phyloP scores from a whole-genome alignment of 2,329 filamentous ascomycete genomes.

The Ambrosiella cleistominuta region DNA sequence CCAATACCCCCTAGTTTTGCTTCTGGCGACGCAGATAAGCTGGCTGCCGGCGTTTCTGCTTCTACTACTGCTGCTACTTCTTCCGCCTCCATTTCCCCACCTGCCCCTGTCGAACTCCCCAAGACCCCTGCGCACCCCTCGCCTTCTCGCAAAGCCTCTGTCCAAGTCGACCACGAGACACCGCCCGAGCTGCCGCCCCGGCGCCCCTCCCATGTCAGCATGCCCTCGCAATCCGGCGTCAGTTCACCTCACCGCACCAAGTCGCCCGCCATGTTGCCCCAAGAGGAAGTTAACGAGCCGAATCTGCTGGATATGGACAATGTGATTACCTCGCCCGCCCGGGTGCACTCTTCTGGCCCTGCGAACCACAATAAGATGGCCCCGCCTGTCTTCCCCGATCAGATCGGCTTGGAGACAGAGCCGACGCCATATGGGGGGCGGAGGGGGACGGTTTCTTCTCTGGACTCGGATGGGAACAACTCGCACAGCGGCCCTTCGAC shows the following conservation, averaged over 20 bases:
- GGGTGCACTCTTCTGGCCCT: not conserved
- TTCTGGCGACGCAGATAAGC: not conserved
- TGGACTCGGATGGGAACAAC: slow-evolving; percentile 7
- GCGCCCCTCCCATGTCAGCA: not conserved
- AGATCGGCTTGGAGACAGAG: slow-evolving; percentile 10
- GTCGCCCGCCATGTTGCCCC: not conserved
- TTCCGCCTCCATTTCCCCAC: not conserved
- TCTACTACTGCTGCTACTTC: not conserved
- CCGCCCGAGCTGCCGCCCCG: not conserved
- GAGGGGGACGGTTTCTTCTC: slow-evolving; percentile 11
- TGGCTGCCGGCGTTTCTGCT: not conserved
- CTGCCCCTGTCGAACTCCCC: not conserved
- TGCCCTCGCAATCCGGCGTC: not conserved
- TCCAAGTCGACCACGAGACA: not conserved
- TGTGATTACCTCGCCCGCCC: slow-evolving; percentile 3
- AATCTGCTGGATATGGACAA: slow-evolving; percentile 1
- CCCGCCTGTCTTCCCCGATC: slow-evolving; percentile 9
- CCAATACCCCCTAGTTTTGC: too few relatives aligned
- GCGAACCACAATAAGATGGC: slow-evolving; percentile 1
- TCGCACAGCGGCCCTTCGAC: not conserved
- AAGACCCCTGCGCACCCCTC: slow-evolving; percentile 5
- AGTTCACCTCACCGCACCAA: not conserved
- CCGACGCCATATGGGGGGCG: slow-evolving; percentile 11
- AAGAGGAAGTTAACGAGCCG: slow-evolving; percentile 1
- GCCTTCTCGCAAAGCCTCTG: not conserved